phyloP scores from a whole-genome alignment of 2,329 filamentous ascomycete species.

The Hymenoscyphus infarciens region DNA sequence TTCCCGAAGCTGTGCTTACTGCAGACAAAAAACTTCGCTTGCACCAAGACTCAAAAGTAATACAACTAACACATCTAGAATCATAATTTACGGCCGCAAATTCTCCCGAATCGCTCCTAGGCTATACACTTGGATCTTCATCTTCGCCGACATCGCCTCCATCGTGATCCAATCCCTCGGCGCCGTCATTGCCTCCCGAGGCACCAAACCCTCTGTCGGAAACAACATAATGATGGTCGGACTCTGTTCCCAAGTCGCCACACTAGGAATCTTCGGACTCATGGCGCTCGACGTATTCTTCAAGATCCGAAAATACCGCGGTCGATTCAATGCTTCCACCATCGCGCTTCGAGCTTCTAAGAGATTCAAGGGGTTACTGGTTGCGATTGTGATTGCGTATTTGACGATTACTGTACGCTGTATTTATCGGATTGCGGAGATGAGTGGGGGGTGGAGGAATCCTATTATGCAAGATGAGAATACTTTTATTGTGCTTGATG shows the following conservation, averaged over 20 bases:
- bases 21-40: no score
- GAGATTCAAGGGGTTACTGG: slow-evolving; percentile 15
- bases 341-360: slow-evolving; percentile 12
- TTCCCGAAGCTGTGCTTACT: no score
- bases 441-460: slow-evolving; percentile 62
- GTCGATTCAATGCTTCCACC: slow-evolving; percentile 13
- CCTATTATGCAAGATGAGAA: slow-evolving; percentile 59
- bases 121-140: slow-evolving; percentile 56
- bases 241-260: slow-evolving; percentile 37
- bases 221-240: slow-evolving; percentile 39
- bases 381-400: slow-evolving; percentile 15
- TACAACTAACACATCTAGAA: slow-evolving; percentile 19
- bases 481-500: slow-evolving; percentile 51
- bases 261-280: slow-evolving; percentile 35
- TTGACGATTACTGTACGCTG: slow-evolving; percentile 17
- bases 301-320: slow-evolving; percentile 13
- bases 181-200: slow-evolving; percentile 51
- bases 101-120: slow-evolving; percentile 49
- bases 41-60: neutral
- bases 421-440: slow-evolving; percentile 46
- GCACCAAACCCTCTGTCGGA: slow-evolving; percentile 38
- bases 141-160: slow-evolving; percentile 53
- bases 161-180: slow-evolving; percentile 44
- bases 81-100: slow-evolving; percentile 45
- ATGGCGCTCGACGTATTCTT: slow-evolving; percentile 20